Conservation (phyloP, 1,284 basidiomycete genomes). For the Apiotrichum gamsii region DNA sequence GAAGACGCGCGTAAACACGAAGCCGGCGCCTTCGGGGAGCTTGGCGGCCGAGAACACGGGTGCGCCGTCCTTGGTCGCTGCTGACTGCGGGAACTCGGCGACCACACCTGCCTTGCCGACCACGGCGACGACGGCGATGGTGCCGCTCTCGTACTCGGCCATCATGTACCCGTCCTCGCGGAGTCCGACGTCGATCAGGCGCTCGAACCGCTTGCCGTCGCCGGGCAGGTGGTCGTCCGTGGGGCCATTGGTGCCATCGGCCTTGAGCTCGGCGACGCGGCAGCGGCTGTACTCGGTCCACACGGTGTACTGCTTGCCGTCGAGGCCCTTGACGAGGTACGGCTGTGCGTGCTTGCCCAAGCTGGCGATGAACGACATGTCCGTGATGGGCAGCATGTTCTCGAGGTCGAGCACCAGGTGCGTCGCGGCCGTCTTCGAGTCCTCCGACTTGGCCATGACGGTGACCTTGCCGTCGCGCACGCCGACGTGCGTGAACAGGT, state of each 20-base stretch:
- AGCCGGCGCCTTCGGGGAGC: conserved; percentile 8
- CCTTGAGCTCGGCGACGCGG: conserved; percentile 26
- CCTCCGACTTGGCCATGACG: conserved; percentile 59
- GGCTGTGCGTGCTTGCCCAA: conserved; percentile 45
- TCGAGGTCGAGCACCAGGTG: conserved; percentile 55
- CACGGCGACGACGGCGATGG: conserved; percentile 55
- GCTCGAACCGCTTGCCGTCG: conserved; percentile 17
- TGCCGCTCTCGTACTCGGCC: conserved; percentile 53
- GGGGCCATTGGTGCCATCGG: conserved; percentile 48
- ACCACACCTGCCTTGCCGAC: conserved; percentile 50
- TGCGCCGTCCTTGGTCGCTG: conserved; percentile 2
- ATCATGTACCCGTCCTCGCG: conserved; percentile 41
- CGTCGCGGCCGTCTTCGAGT: conserved; percentile 50
- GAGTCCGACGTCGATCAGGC: conserved; percentile 37
- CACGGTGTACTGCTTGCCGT: conserved; percentile 48
- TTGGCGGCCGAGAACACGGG: conserved; percentile 50
- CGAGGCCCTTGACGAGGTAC: conserved; percentile 23
- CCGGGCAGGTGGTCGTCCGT: conserved; percentile 51
- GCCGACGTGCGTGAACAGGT: conserved; percentile 60
- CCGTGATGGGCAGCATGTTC: conserved; percentile 54
- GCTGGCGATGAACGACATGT: conserved; percentile 55
- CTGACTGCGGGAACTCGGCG: conserved; percentile 59
- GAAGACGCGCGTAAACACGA: conserved; percentile 58
- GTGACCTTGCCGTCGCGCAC: conserved; percentile 58
- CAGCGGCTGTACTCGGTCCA: conserved; percentile 65